Base-by-base conservation (phyloP, 2,329 filamentous ascomycete species). In the Calonectria leucothoes region DNA sequence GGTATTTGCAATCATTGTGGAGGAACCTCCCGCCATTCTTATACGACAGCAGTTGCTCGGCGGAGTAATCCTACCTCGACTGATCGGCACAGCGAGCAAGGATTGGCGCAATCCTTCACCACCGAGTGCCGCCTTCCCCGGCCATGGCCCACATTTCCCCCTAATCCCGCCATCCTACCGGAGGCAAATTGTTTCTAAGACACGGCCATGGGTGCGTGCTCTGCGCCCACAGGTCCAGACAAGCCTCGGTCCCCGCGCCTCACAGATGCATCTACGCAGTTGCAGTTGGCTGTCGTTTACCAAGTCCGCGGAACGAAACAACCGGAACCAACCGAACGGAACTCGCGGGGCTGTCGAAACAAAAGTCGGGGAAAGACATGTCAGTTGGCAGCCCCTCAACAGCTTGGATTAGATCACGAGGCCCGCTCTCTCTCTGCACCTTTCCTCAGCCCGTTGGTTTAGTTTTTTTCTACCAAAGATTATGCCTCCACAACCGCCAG, bases 71-170 rank as follows among this genome's bases (percentile, higher is more conserved):
- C 6, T n/a, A 35, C 25, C 8, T 61, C n/a, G 10, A 39, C 12
- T 39, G 55, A 61, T 61, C 55, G 23, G 55, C 55, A 15, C 55
- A 8, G 33, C 15, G 17, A 6, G n/a, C 33, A 27, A 20, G 6
- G 55, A 23, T 25, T 10, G n/a, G 14, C 37, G 20, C n/a, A 39
- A 39, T 61, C 55, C 55, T 61, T 61, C 55, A 37, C 6, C 55
- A 61, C 6, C 23, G 23, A 61, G 39, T 61, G 23, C 23, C n/a
- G 17, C 23, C 12, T 45, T 39, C 76, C 8, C 75, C 55, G 1
- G 76, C 74, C 23, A 10, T 4, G 66, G 52, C n/a, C 66, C 66
- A 69, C 29, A 69, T 23, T 49, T 69, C 15, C 66, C 66, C 66
- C 66, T 69, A 48, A 59, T 59, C 45, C 29, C 39, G 20, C 29